Percentiles rank a stretch among this genome's conserved stretches.
Evolutionary conservation across 2,329 filamentous ascomycete species (phyloP).

Genomic region (Fusarium secorum): DNA sequence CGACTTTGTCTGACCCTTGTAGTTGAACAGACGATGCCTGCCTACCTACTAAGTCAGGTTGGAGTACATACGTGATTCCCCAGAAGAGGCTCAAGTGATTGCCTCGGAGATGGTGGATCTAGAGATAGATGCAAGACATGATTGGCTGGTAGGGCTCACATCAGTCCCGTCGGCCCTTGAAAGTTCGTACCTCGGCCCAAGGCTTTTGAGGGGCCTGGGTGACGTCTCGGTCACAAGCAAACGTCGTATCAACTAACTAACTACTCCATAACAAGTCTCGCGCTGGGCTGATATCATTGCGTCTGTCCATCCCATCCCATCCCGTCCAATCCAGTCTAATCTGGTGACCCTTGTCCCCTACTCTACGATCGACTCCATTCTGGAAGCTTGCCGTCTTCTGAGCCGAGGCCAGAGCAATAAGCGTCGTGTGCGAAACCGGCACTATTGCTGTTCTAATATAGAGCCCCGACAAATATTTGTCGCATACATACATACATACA

Average conservation of each 20-base stretch:
- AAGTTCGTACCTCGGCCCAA: constrained; percentile 40
- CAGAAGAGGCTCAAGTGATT: constrained; percentile 28
- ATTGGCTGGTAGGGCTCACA: neutral
- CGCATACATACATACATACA: constrained; percentile 22
- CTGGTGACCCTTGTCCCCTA: neutral
- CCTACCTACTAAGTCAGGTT: neutral
- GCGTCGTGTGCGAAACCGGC: constrained; percentile 19
- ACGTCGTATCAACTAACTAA: neutral
- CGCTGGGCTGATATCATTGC: neutral
- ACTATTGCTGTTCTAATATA: constrained; percentile 21
- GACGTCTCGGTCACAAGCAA: constrained; percentile 39
- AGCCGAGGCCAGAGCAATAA: constrained; percentile 34
- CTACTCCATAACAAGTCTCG: neutral
- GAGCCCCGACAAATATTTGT: constrained; percentile 20
- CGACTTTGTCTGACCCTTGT: neutral
- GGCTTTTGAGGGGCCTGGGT: constrained; percentile 37
- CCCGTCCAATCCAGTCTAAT: neutral
- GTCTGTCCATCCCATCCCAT: neutral
- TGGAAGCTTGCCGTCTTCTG: constrained; percentile 17
- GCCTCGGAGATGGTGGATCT: constrained; percentile 28
- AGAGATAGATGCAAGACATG: neutral
- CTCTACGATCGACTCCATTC: neutral
- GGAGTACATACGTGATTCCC: constrained; percentile 1
- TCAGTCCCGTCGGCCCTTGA: constrained; percentile 21
- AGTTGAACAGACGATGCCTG: neutral